Percentiles rank a stretch among this genome's conserved stretches.
Conservation (phyloP, 305 asterid species). For the Fraxinus velutina region DNA sequence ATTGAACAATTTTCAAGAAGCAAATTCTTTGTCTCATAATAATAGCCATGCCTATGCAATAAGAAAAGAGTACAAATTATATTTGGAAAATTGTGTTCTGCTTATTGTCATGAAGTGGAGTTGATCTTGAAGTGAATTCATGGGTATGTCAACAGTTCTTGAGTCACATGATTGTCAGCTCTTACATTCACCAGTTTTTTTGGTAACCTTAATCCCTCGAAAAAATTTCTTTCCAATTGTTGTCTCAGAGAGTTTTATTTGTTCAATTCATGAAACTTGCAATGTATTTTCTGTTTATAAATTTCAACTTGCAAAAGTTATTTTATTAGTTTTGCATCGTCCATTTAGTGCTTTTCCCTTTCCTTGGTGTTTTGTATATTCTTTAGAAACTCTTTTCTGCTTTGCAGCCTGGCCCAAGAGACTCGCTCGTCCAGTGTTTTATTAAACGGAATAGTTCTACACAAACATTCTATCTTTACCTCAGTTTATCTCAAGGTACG, state of each 20-base stretch:
- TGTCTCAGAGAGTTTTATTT: not conserved
- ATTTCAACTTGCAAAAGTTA: not conserved
- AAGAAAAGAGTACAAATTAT: not conserved
- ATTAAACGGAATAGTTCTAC: constrained; percentile 69
- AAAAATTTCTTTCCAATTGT: not conserved
- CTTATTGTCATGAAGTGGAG: not conserved
- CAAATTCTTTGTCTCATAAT: not conserved
- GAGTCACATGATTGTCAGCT: not conserved
- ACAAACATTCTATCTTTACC: constrained; percentile 68
- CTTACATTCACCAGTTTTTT: not conserved
- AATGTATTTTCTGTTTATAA: not conserved
- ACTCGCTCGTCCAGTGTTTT: constrained; percentile 71
- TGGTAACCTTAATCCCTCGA: not conserved
- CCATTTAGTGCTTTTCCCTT: not conserved
- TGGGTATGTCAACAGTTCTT: not conserved
- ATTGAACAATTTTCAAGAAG: not conserved
- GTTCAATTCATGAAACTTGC: not conserved
- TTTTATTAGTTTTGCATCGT: not conserved
- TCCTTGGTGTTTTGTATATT: not conserved
- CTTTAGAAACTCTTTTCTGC: constrained; percentile 7
- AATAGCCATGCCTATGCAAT: not conserved
- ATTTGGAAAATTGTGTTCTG: not conserved
- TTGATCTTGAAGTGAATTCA: not conserved
- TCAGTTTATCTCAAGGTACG: constrained; percentile 75
- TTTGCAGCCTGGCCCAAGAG: constrained; percentile 96